These are phyloP conservation scores for Ascobolus immersus DNA, from an alignment of 495 filamentous ascomycete species.

Conservation along the genomic window DNA sequence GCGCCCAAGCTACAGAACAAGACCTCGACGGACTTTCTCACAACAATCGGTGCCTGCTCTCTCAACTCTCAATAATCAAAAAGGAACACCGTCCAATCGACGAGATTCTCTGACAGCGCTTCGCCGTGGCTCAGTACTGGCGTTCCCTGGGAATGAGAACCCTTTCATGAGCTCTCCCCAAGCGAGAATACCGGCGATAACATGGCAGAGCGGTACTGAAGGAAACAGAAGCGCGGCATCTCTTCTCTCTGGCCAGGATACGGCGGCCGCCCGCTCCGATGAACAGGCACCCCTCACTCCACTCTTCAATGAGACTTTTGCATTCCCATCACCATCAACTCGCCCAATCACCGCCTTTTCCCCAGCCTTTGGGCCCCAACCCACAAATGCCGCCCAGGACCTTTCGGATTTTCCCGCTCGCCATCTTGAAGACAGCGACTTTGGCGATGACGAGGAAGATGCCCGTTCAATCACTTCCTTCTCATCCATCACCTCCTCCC, in stretches of 20 bases:
- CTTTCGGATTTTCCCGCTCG: too few relatives aligned
- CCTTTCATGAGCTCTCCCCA: too few relatives aligned
- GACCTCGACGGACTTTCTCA: too few relatives aligned
- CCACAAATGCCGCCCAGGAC: not conserved
- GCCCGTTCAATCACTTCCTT: conserved; percentile 5
- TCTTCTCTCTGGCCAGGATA: conserved; percentile 13
- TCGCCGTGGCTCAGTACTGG: too few relatives aligned
- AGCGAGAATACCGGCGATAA: too few relatives aligned
- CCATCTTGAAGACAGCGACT: conserved; percentile 13
- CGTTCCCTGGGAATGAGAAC: too few relatives aligned
- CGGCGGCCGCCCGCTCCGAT: conserved; percentile 6
- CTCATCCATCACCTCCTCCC: conserved; percentile 4
- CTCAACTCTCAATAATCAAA: too few relatives aligned
- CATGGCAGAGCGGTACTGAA: too few relatives aligned
- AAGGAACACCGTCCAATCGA: too few relatives aligned
- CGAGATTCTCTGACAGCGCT: too few relatives aligned
- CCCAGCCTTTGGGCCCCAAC: not conserved
- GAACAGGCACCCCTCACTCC: conserved; percentile 5
- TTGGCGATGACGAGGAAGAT: conserved; percentile 14
- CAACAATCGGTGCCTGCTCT: too few relatives aligned
- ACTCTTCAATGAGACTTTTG: not conserved
- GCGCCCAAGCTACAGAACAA: conserved; percentile 6
- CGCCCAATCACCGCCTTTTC: not conserved
- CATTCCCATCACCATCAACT: not conserved
- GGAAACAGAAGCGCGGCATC: too few relatives aligned